Percentiles rank a stretch among this genome's conserved stretches.
phyloP scores from a whole-genome alignment of 495 filamentous ascomycete genomes.

The Penicillium alfredii region DNA sequence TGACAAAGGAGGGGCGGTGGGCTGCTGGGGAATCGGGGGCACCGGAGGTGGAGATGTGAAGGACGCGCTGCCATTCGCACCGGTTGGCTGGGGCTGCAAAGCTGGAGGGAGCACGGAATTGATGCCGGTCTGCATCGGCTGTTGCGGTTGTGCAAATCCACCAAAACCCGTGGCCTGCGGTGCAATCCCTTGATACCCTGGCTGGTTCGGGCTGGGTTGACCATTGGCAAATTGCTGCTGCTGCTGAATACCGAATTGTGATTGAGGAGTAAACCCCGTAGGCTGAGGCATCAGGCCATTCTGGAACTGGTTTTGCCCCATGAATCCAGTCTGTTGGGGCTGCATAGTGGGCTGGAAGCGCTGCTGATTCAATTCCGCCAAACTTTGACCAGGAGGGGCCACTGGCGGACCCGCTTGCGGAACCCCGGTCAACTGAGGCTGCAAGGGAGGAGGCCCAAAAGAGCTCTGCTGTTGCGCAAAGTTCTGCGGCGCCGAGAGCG shows the following conservation, averaged over 20 bases:
- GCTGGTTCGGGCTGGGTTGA: constrained; percentile 12
- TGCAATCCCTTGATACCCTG: constrained; percentile 55
- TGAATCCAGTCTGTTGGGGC: constrained; percentile 52
- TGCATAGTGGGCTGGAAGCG: constrained; percentile 50
- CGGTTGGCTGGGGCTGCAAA: constrained; percentile 48
- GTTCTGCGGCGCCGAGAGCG: constrained; percentile 84
- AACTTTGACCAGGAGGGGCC: constrained; percentile 68
- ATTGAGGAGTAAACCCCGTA: constrained; percentile 47
- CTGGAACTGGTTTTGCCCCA: constrained; percentile 45
- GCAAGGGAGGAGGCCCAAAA: constrained; percentile 68
- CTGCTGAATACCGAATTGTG: constrained; percentile 48
- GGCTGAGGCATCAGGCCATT: constrained; percentile 47
- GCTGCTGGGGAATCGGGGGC: constrained; percentile 45
- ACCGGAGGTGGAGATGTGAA: constrained; percentile 36
- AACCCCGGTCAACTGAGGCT: constrained; percentile 80
- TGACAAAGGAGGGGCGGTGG: constrained; percentile 53
- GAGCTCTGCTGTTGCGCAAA: constrained; percentile 62
- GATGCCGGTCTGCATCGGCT: constrained; percentile 45
- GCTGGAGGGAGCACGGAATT: constrained; percentile 41
- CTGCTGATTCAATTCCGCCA: constrained; percentile 64
- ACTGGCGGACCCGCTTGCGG: constrained; percentile 45
- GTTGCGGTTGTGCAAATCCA: constrained; percentile 41
- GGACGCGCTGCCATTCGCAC: constrained; percentile 48
- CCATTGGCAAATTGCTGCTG: constrained; percentile 35
- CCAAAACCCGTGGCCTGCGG: constrained; percentile 63